Conservation (phyloP, 2,329 filamentous ascomycete species). For the Penicillium polonicum region DNA sequence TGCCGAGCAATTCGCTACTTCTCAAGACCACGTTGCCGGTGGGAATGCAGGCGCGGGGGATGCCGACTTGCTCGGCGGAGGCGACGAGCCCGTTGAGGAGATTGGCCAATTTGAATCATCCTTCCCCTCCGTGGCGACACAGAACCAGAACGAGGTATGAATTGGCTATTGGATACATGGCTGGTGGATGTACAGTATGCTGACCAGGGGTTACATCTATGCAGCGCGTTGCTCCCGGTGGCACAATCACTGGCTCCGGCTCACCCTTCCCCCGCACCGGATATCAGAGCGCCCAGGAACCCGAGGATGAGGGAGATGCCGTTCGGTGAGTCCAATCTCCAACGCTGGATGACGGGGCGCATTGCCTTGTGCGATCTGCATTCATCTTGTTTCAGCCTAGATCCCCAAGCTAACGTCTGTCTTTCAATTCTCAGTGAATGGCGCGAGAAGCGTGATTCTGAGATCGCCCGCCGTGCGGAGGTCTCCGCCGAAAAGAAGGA, state of each 20-base stretch:
- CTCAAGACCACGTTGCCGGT: constrained; percentile 61
- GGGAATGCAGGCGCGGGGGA: constrained; percentile 58
- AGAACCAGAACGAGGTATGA: constrained; percentile 68
- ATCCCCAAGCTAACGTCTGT: constrained; percentile 12
- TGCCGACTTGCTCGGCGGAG: constrained; percentile 67
- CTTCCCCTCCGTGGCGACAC: constrained; percentile 77
- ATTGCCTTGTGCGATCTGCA: constrained; percentile 2
- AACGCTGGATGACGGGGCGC: constrained; percentile 2
- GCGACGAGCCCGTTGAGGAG: constrained; percentile 38
- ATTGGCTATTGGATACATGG: neutral
- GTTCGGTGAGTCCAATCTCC: constrained; percentile 55
- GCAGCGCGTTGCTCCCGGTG: constrained; percentile 70
- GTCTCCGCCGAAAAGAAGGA: constrained; percentile 78
- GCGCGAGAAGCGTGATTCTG: constrained; percentile 83
- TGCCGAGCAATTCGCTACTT: constrained; percentile 81
- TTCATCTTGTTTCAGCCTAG: neutral
- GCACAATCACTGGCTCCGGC: constrained; percentile 72
- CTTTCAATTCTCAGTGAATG: constrained; percentile 59
- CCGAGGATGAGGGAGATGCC: constrained; percentile 82
- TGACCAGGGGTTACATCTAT: constrained; percentile 19
- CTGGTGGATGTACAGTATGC: constrained; percentile 7
- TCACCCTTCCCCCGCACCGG: constrained; percentile 56
- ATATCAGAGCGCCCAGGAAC: constrained; percentile 55
- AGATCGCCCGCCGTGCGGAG: constrained; percentile 79
- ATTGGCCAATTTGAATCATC: constrained; percentile 75